phyloP scores from a whole-genome alignment of 192 early-diverging fungal species.

The Backusella luteola region DNA sequence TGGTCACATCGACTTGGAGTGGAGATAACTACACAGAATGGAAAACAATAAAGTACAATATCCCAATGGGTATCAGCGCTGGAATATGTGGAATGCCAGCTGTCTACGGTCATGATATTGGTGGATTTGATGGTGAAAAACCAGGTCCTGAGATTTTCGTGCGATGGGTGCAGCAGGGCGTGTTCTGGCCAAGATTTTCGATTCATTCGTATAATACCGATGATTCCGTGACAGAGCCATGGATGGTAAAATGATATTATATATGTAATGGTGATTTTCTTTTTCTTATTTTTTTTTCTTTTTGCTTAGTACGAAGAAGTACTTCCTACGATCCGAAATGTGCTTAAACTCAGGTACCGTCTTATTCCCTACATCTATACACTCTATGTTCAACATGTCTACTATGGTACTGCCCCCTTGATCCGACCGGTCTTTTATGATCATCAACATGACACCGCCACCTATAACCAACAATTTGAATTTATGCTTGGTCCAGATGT shows the following conservation, averaged over 20 bases:
- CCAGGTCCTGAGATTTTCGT: slow-evolving; percentile 56
- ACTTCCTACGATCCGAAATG: slow-evolving; percentile 46
- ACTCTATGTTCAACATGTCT: slow-evolving; percentile 35
- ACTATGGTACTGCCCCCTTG: slow-evolving; percentile 37
- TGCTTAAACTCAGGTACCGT: slow-evolving; percentile 51
- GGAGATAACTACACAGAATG: slow-evolving; percentile 59
- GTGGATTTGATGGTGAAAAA: slow-evolving; percentile 57
- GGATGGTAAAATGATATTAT: slow-evolving; percentile 45
- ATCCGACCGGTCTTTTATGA: slow-evolving; percentile 55
- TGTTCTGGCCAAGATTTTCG: slow-evolving; percentile 57
- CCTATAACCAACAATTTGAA: slow-evolving; percentile 43
- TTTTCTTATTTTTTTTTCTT: not conserved
- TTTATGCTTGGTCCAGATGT: slow-evolving; percentile 53
- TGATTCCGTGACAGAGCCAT: slow-evolving; percentile 54
- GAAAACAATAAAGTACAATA: slow-evolving; percentile 61
- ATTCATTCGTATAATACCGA: slow-evolving; percentile 64
- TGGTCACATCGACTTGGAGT: slow-evolving; percentile 56
- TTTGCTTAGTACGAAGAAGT: slow-evolving; percentile 32
- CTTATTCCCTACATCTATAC: slow-evolving; percentile 59
- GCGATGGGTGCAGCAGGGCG: slow-evolving; percentile 60
- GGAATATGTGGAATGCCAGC: slow-evolving; percentile 44
- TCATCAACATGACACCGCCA: slow-evolving; percentile 44
- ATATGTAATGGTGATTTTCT: not conserved
- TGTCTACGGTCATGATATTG: slow-evolving; percentile 63
- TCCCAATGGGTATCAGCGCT: slow-evolving; percentile 57